Evolutionary conservation across 345 rosid genomes (phyloP).

Genomic region (Rhodomyrtus tomentosa): DNA sequence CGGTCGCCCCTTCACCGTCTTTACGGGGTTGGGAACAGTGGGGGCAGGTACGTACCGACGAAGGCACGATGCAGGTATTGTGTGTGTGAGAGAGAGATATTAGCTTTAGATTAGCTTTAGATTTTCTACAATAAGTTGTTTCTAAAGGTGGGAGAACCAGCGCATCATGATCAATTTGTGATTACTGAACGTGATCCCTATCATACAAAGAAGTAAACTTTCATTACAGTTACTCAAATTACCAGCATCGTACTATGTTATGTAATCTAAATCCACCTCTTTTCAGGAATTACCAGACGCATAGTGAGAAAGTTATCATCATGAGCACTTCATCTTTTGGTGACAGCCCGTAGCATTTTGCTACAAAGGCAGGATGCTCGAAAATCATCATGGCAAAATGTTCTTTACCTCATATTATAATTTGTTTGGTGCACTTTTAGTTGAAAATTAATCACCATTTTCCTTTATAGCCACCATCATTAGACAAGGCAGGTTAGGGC

Average conservation of each 20-base stretch:
- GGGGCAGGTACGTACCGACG: no score
- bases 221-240: neutral
- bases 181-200: neutral
- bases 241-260: neutral
- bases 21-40: no score
- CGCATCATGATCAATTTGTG: neutral
- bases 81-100: neutral
- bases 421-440: neutral
- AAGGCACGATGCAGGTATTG: neutral
- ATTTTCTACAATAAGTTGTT: neutral
- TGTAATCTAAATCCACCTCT: neutral
- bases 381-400: neutral
- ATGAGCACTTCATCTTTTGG: neutral
- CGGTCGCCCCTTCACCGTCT: no score
- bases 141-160: neutral
- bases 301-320: neutral
- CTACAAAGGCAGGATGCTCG: neutral
- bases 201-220: neutral
- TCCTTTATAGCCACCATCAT: neutral
- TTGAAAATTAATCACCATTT: accelerated
- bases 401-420: neutral
- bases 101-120: neutral
- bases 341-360: neutral
- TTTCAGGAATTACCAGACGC: neutral
- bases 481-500: neutral